Conservation (phyloP, 2,329 filamentous ascomycete species). For the Epichloe scottii region DNA sequence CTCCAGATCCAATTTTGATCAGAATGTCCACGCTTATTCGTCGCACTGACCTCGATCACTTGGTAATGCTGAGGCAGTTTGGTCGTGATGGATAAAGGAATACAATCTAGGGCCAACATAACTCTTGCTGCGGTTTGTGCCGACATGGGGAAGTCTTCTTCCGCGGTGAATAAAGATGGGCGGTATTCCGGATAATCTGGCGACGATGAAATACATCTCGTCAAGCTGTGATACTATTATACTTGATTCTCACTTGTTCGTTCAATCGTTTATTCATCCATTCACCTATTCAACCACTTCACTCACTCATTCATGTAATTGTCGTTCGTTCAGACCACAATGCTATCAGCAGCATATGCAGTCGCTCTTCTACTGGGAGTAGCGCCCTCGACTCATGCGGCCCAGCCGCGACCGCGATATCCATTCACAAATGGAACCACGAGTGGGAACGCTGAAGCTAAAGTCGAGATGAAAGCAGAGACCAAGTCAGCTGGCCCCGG, state of each 20-base stretch:
- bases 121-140: too few relatives aligned
- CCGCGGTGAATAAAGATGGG: too few relatives aligned
- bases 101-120: too few relatives aligned
- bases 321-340: not conserved
- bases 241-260: not conserved
- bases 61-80: too few relatives aligned
- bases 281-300: not conserved
- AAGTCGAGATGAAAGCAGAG: not conserved
- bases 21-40: not conserved
- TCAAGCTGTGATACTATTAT: not conserved
- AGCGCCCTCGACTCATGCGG: not conserved
- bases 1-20: too few relatives aligned
- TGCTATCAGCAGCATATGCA: not conserved
- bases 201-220: too few relatives aligned
- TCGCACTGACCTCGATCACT: not conserved
- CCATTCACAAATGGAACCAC: not conserved
- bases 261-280: not conserved
- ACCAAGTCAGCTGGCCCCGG: not conserved
- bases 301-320: not conserved
- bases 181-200: too few relatives aligned
- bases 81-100: too few relatives aligned
- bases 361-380: constrained; percentile 3
- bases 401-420: not conserved
- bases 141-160: too few relatives aligned
- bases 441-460: not conserved